Percentiles rank a stretch among this genome's conserved stretches.
Conservation (phyloP, 2,329 filamentous ascomycete species). For the Scorias spongiosa region DNA sequence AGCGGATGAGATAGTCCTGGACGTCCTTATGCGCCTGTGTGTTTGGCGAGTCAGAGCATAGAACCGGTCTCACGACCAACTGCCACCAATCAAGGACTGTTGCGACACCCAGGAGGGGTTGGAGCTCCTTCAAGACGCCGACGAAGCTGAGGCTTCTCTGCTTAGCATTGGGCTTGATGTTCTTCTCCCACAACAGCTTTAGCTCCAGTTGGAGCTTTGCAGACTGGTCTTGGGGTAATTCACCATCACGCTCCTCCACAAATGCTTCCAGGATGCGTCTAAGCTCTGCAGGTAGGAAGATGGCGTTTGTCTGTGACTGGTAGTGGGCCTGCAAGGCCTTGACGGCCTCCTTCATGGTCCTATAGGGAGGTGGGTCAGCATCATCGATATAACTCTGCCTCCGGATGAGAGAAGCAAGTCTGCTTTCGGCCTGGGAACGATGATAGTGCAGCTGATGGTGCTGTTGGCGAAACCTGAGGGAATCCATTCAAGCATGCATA, state of each 20-base stretch:
- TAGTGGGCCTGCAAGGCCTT: slow-evolving; percentile 31
- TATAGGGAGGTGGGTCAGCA: slow-evolving; percentile 8
- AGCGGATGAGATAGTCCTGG: slow-evolving; percentile 46
- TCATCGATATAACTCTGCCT: neutral
- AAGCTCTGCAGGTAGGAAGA: slow-evolving; percentile 48
- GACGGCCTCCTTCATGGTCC: slow-evolving; percentile 34
- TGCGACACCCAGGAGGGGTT: slow-evolving; percentile 46
- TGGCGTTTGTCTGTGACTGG: slow-evolving; percentile 23
- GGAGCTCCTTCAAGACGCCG: slow-evolving; percentile 47
- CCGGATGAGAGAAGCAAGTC: no score
- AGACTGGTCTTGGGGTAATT: slow-evolving; percentile 46
- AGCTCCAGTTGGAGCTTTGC: slow-evolving; percentile 59
- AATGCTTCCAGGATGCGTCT: slow-evolving; percentile 31
- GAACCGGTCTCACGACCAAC: slow-evolving; percentile 40
- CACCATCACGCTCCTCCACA: slow-evolving; percentile 45
- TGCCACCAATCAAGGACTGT: slow-evolving; percentile 61
- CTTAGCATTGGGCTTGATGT: slow-evolving; percentile 39
- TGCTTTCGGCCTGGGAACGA: no score
- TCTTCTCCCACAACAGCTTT: slow-evolving; percentile 47
- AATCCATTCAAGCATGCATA: no score
- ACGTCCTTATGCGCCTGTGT: slow-evolving; percentile 50
- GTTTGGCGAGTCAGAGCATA: slow-evolving; percentile 44
- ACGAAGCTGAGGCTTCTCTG: slow-evolving; percentile 53
- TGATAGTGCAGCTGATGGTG: no score
- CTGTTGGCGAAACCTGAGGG: no score